Percentiles rank a stretch among this genome's conserved stretches.
phyloP scores from a whole-genome alignment of 768 basidiomycete genomes.

The Suillus alpinus region DNA sequence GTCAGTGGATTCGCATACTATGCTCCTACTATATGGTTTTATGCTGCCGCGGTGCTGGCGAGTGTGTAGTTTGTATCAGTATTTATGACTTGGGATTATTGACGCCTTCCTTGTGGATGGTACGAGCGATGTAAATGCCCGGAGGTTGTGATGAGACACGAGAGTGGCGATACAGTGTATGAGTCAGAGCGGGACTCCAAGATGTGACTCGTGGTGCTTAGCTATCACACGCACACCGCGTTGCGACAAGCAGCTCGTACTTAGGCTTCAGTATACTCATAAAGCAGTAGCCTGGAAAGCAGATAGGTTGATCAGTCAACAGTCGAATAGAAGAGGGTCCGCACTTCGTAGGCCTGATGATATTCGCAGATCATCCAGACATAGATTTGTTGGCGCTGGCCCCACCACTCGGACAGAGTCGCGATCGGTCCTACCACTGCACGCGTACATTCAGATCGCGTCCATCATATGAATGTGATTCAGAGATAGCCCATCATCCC shows the following conservation, averaged over 20 bases:
- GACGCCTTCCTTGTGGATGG: background rate
- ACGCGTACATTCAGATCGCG: background rate
- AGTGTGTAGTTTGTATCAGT: slow-evolving; percentile 9
- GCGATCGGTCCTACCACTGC: background rate
- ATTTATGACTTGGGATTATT: background rate
- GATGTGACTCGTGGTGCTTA: background rate
- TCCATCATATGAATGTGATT: background rate
- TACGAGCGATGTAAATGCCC: background rate
- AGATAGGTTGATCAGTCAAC: background rate
- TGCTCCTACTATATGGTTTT: background rate
- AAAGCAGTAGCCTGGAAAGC: background rate
- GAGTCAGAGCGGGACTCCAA: background rate
- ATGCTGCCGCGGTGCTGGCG: slow-evolving; percentile 13
- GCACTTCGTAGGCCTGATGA: background rate
- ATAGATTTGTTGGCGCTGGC: background rate
- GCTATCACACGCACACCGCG: too few species aligned
- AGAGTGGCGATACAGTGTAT: background rate
- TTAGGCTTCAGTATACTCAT: background rate
- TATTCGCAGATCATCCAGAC: background rate
- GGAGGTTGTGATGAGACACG: background rate
- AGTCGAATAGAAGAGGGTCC: background rate
- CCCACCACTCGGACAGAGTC: background rate
- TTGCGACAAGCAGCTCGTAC: background rate
- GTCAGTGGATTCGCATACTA: slow-evolving; percentile 1
- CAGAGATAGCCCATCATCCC: background rate